Evolutionary conservation across 1,284 basidiomycete genomes (phyloP).

Genomic region (Pseudozyma hubeiensis): DNA sequence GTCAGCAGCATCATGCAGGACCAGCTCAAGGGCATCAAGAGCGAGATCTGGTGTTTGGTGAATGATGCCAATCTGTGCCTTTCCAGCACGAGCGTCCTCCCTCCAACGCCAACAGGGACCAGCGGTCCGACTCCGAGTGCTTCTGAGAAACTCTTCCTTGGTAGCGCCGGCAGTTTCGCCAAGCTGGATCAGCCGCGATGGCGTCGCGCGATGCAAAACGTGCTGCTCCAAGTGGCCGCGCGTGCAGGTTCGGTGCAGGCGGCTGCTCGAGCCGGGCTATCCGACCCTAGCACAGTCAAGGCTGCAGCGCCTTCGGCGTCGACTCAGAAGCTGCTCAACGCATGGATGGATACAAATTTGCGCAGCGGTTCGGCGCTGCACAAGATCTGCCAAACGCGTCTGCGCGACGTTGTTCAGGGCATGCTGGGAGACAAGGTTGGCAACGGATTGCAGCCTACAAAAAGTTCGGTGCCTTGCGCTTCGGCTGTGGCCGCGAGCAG

Average conservation of each 20-base stretch:
- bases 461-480: background rate
- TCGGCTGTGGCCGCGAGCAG: background rate
- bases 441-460: slow-evolving; percentile 14
- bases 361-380: slow-evolving; percentile 43
- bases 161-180: slow-evolving; percentile 47
- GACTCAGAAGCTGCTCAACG: slow-evolving; percentile 51
- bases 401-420: slow-evolving; percentile 46
- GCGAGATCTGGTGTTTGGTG: slow-evolving; percentile 81
- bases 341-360: slow-evolving; percentile 60
- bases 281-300: slow-evolving; percentile 20
- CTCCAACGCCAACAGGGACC: slow-evolving; percentile 6
- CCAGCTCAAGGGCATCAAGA: slow-evolving; percentile 71
- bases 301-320: slow-evolving; percentile 36
- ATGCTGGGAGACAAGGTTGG: slow-evolving; percentile 44
- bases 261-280: slow-evolving; percentile 24
- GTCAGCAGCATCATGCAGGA: slow-evolving; percentile 37
- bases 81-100: slow-evolving; percentile 21
- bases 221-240: slow-evolving; percentile 77
- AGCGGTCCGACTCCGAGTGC: slow-evolving; percentile 2
- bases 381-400: slow-evolving; percentile 55
- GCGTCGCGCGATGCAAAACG: slow-evolving; percentile 73
- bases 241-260: slow-evolving; percentile 70
- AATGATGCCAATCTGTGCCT: slow-evolving; percentile 71
- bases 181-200: slow-evolving; percentile 72
- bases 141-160: slow-evolving; percentile 30